Evolutionary conservation across 2,329 filamentous ascomycete genomes (phyloP).

Genomic region (Rugonectria rugulosa): DNA sequence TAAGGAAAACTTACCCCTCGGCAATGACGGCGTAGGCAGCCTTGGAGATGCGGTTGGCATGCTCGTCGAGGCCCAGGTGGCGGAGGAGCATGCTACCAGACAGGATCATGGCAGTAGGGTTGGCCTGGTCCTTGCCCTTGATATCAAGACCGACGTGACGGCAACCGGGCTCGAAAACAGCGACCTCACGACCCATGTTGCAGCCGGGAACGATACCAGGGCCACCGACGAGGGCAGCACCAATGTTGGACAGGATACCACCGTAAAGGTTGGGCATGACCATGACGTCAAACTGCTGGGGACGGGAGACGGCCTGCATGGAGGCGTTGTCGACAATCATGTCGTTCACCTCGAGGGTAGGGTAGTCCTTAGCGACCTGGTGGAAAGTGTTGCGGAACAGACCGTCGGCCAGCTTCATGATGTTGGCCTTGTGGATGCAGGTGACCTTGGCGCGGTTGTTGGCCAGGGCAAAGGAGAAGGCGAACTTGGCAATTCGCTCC

Average conservation of each 20-base stretch:
- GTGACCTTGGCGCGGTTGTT: constrained; percentile 99
- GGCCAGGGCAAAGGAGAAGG: constrained; percentile 95
- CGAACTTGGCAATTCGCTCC: constrained; percentile 98
- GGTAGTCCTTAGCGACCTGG: constrained; percentile 91
- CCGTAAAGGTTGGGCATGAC: constrained; percentile 99
- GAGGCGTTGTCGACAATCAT: constrained; percentile 99
- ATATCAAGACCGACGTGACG: constrained; percentile 99
- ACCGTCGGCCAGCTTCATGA: constrained; percentile 99
- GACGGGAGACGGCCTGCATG: constrained; percentile 96
- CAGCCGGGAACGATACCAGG: constrained; percentile 97
- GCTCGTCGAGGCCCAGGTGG: constrained; percentile 95
- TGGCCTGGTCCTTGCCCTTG: constrained; percentile 99
- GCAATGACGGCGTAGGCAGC: constrained; percentile 80
- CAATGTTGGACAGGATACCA: constrained; percentile 98
- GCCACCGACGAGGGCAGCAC: constrained; percentile 94
- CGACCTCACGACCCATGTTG: constrained; percentile 99
- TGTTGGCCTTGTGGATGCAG: constrained; percentile 99
- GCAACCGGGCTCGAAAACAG: constrained; percentile 98
- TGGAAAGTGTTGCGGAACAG: constrained; percentile 99
- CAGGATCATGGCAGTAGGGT: constrained; percentile 94
- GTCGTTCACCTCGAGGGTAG: constrained; percentile 94
- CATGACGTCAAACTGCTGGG: constrained; percentile 99
- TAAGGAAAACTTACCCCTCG: constrained; percentile 74
- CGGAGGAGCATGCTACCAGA: constrained; percentile 97
- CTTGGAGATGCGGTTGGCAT: constrained; percentile 98